Percentiles rank a stretch among this genome's conserved stretches.
Conservation (phyloP, 1,139 yeast species). For the Taphrina communis region DNA sequence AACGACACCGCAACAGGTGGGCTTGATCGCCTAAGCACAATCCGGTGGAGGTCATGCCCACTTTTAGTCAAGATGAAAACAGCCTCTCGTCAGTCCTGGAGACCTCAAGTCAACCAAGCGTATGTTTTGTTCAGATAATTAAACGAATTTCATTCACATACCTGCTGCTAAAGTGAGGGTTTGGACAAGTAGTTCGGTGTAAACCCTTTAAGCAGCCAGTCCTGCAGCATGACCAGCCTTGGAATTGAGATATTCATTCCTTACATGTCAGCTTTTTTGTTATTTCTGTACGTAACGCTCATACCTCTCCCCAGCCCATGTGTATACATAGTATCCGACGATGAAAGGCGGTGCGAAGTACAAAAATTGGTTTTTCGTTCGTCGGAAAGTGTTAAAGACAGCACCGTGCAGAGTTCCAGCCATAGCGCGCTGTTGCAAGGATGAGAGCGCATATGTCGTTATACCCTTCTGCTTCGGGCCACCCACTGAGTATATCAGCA, state of each 20-base stretch:
- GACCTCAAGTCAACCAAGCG: background rate
- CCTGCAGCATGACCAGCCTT: constrained; percentile 43
- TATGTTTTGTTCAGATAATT: background rate
- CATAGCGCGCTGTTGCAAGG: constrained; percentile 90
- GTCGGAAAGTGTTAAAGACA: constrained; percentile 91
- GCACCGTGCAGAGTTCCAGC: constrained; percentile 86
- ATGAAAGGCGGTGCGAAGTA: constrained; percentile 78
- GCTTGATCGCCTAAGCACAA: constrained; percentile 4
- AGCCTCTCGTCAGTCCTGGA: too few relatives aligned
- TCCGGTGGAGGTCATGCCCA: background rate
- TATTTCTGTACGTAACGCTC: constrained; percentile 1
- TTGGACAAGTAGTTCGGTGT: background rate
- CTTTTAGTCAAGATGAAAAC: too few relatives aligned
- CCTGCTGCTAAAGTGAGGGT: background rate
- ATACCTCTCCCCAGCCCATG: constrained; percentile 68
- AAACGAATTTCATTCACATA: background rate
- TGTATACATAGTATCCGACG: constrained; percentile 86
- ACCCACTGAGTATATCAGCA: constrained; percentile 53
- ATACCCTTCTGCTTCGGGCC: constrained; percentile 85
- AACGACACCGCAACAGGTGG: constrained; percentile 18
- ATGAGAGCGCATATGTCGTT: constrained; percentile 86
- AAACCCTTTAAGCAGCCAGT: constrained; percentile 1
- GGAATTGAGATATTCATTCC: constrained; percentile 42
- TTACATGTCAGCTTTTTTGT: background rate
- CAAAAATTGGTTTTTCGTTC: constrained; percentile 84